Base-by-base conservation (phyloP, 2,329 filamentous ascomycete species). In the Fusarium hainanense region DNA sequence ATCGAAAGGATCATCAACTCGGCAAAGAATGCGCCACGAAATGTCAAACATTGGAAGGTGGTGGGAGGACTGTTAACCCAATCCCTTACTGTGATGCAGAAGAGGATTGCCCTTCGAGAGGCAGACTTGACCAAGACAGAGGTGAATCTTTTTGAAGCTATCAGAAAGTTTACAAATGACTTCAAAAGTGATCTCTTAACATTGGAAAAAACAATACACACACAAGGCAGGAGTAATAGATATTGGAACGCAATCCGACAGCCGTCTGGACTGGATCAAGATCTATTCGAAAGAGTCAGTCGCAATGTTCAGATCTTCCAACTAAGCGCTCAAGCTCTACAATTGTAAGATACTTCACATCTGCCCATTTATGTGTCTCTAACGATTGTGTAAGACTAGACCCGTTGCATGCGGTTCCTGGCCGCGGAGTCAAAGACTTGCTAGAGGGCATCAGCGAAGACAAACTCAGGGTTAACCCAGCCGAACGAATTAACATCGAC, bases 291-390 rank as follows among this genome's bases (percentile, higher is more conserved):
- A 9, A 48, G 63, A 16, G 28, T 66, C 6, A 59, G 55, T 34
- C 61, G 63, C 12, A 65, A 66, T 18, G 48, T 58, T 11, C 54
- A 66, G 14, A 46, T 66, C 3, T 59, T 66, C 11, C 63, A 66
- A n/a, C 11, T 60, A 7, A 59, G 47, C 30, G 63, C 60, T 12
- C 37, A 27, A 12, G 54, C 20, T 3, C 12, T 66, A 13, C 34
- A 43, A 4, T 25, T 66, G 63, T 66, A 21, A 59, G 27, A 28
- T 28, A 11, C 27, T 28, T 28, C 27, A 11, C 27, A 28, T 28
- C 27, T 28, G 27, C 27, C 27, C 27, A 28, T 28, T 28, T 28
- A 11, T 11, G 27, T 28, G 27, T 28, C 27, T 28, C 27, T 28
- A 28, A 28, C 27, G 27, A 28, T 28, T 28, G 11, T 28, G 27